Conservation (phyloP, 176 grass and related monocot genomes). For the Echinochloa phyllopogon region DNA sequence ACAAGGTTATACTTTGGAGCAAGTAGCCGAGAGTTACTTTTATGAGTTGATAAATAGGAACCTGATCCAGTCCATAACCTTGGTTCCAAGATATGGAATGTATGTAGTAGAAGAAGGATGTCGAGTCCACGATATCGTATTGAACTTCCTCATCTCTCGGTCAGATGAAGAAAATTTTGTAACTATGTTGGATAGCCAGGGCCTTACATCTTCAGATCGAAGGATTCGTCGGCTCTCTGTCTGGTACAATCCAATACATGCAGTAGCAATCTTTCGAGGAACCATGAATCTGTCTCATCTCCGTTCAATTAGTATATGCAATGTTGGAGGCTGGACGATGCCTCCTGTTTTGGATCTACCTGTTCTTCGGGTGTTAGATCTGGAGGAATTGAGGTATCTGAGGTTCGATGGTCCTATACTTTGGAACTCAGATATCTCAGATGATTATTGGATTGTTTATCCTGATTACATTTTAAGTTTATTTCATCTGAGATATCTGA, state of each 20-base stretch:
- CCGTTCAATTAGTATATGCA: neutral
- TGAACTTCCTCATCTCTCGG: conserved; percentile 4
- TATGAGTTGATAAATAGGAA: neutral
- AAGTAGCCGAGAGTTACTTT: neutral
- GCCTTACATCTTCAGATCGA: neutral
- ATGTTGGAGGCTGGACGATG: neutral
- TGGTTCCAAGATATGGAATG: conserved; percentile 3
- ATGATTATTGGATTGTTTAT: neutral
- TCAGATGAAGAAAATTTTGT: conserved; percentile 12
- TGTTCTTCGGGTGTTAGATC: neutral
- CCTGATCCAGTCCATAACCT: neutral
- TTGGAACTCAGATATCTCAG: too few species aligned
- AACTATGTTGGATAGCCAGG: neutral
- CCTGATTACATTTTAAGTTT: neutral
- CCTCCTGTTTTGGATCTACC: neutral
- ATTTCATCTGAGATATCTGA: neutral
- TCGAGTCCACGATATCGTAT: neutral
- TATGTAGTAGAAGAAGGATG: neutral
- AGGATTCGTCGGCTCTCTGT: conserved; percentile 3
- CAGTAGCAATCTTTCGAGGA: neutral
- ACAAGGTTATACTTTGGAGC: neutral
- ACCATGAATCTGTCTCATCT: neutral
- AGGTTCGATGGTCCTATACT: too few species aligned
- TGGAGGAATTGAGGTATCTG: neutral
- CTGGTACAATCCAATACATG: neutral